Evolutionary conservation across 164 flowering plant genomes (phyloP).

Genomic region (Pachysandra terminalis): DNA sequence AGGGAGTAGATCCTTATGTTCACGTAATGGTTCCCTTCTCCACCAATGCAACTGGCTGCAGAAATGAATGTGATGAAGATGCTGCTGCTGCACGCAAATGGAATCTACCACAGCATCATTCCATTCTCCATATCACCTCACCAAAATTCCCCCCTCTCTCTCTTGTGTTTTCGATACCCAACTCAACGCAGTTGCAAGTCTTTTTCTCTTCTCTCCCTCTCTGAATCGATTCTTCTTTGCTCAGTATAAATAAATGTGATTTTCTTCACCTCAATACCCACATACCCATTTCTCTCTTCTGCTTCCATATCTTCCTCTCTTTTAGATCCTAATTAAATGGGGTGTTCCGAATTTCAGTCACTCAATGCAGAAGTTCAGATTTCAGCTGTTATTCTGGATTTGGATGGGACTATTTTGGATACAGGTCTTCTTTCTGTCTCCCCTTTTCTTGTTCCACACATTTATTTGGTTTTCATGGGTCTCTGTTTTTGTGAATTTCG

Average conservation of each 20-base stretch:
- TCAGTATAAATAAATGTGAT: too few species aligned
- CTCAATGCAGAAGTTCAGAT: constrained; percentile 20
- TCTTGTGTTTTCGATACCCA: not conserved
- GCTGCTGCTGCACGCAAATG: too few species aligned
- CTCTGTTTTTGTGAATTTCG: not conserved
- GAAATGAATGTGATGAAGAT: too few species aligned
- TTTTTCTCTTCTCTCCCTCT: too few species aligned
- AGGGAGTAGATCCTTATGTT: too few species aligned
- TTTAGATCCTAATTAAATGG: constrained; percentile 2
- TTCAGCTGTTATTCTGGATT: constrained; percentile 61
- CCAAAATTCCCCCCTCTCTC: too few species aligned
- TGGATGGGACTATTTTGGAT: constrained; percentile 20
- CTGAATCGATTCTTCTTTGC: not conserved
- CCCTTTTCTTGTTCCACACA: not conserved
- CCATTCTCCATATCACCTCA: too few species aligned
- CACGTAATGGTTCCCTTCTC: too few species aligned
- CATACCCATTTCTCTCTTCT: not conserved
- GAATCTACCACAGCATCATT: too few species aligned
- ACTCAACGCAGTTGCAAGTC: not conserved
- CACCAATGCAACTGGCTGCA: too few species aligned
- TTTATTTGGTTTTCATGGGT: not conserved
- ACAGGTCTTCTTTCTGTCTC: not conserved
- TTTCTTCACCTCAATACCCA: not conserved
- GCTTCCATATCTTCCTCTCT: not conserved
- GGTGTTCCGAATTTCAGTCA: constrained; percentile 1